These are phyloP conservation scores for Coniochaeta ligniaria DNA, from an alignment of 2,329 filamentous ascomycete genomes.

Conservation along the genomic window DNA sequence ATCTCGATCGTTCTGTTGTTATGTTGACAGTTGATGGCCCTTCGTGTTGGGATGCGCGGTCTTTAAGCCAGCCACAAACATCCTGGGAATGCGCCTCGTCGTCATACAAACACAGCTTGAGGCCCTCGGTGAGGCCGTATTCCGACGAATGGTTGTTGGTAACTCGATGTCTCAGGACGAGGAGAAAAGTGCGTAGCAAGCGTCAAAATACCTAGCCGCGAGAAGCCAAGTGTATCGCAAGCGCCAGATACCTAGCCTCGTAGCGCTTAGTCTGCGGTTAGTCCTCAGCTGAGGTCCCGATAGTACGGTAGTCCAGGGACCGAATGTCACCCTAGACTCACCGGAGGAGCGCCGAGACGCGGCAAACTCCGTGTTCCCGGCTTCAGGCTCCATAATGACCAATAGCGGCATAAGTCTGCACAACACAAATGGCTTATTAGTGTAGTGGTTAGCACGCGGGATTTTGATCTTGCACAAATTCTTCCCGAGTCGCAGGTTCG, in stretches of 20 bases:
- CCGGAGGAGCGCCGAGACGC: no score
- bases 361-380: no score
- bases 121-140: background rate
- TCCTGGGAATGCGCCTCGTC: background rate
- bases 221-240: no score
- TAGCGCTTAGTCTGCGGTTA: no score
- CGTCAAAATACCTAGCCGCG: no score
- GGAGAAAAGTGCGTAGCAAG: background rate
- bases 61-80: background rate
- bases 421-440: constrained; percentile 1
- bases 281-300: no score
- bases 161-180: background rate
- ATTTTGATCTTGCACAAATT: background rate
- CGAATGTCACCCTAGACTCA: no score
- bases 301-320: no score
- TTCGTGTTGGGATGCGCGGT: background rate
- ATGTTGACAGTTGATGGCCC: background rate
- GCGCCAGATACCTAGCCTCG: no score
- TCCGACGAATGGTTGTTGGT: background rate
- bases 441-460: constrained; percentile 3
- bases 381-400: background rate
- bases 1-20: background rate
- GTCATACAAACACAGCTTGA: background rate
- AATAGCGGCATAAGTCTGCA: background rate
- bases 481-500: constrained; percentile 3